A percentile compares a stretch with the other conserved stretches of the same genome.
Conservation (phyloP, 345 rosid genomes). For the Lepidium aucheri region DNA sequence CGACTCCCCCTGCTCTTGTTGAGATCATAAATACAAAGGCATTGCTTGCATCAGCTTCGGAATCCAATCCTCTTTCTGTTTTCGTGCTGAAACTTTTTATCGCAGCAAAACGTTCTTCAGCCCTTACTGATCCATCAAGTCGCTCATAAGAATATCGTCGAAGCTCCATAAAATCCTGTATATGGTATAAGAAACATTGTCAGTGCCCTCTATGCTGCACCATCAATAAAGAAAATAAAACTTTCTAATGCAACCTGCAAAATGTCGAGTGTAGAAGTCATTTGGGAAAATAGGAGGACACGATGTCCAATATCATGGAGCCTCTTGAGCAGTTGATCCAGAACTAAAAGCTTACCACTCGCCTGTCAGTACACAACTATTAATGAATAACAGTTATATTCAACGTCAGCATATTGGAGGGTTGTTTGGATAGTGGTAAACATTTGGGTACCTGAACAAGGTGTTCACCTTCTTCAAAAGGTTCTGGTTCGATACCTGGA, state of each 20-base stretch:
- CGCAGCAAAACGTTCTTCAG: slow-evolving; percentile 91
- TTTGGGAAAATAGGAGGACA: slow-evolving; percentile 87
- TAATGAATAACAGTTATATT: neutral
- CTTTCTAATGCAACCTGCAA: slow-evolving; percentile 45
- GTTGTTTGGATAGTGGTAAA: neutral
- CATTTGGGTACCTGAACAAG: slow-evolving; percentile 59
- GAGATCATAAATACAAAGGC: slow-evolving; percentile 86
- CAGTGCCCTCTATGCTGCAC: neutral
- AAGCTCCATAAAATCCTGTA: slow-evolving; percentile 79
- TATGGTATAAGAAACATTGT: slow-evolving; percentile 3
- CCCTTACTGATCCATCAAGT: slow-evolving; percentile 93
- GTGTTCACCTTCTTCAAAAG: slow-evolving; percentile 91
- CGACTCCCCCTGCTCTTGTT: slow-evolving; percentile 95
- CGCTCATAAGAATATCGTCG: slow-evolving; percentile 80
- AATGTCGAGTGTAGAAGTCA: slow-evolving; percentile 89
- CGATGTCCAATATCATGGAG: slow-evolving; percentile 61
- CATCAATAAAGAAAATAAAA: neutral
- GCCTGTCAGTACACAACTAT: slow-evolving; percentile 37
- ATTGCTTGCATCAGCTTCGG: slow-evolving; percentile 35
- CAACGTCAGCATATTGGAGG: neutral
- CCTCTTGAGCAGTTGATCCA: slow-evolving; percentile 63
- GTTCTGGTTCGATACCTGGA: slow-evolving; percentile 92
- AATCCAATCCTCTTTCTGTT: slow-evolving; percentile 25
- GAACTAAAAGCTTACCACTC: slow-evolving; percentile 72
- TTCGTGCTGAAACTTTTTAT: slow-evolving; percentile 65